Percentiles rank a stretch among this genome's conserved stretches.
Conservation (phyloP, 148 eudicot species). For the Fallopia convolvulus region DNA sequence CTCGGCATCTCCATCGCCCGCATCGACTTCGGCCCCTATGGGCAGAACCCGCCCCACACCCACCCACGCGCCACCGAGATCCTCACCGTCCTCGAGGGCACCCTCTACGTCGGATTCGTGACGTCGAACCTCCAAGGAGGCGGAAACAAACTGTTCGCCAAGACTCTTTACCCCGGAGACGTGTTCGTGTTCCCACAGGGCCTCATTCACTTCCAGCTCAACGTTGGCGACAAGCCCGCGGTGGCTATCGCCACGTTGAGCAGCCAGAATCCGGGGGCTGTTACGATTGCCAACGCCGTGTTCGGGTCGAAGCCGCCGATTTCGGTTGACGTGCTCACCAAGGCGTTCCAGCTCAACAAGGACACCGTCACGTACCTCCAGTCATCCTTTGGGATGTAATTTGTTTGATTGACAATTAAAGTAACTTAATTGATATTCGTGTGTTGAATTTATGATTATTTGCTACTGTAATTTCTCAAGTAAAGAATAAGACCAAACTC, state of each 20-base stretch:
- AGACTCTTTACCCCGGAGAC: conserved; percentile 20
- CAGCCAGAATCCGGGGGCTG: neutral
- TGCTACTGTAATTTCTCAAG: no score
- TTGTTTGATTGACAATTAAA: neutral
- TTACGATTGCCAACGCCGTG: neutral
- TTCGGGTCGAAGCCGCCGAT: conserved; percentile 5
- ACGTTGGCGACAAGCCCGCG: neutral
- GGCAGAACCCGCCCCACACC: conserved; percentile 20
- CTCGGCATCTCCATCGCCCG: conserved; percentile 26
- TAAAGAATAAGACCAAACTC: no score
- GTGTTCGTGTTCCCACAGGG: conserved; percentile 22
- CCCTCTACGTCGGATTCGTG: conserved; percentile 24
- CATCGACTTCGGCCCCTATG: conserved; percentile 20
- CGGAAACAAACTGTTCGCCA: conserved; percentile 13
- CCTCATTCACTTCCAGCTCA: conserved; percentile 7
- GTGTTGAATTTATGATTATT: no score
- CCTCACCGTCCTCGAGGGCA: conserved; percentile 23
- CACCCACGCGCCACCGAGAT: conserved; percentile 30
- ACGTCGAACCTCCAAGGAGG: conserved; percentile 16
- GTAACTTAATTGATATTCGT: neutral
- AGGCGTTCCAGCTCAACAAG: conserved; percentile 8
- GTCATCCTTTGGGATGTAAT: neutral
- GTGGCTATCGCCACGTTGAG: conserved; percentile 1
- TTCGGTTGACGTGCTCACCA: conserved; percentile 2
- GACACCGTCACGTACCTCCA: neutral